Base-by-base conservation (phyloP, 331 rosid genomes). In the Acacia concinna region DNA sequence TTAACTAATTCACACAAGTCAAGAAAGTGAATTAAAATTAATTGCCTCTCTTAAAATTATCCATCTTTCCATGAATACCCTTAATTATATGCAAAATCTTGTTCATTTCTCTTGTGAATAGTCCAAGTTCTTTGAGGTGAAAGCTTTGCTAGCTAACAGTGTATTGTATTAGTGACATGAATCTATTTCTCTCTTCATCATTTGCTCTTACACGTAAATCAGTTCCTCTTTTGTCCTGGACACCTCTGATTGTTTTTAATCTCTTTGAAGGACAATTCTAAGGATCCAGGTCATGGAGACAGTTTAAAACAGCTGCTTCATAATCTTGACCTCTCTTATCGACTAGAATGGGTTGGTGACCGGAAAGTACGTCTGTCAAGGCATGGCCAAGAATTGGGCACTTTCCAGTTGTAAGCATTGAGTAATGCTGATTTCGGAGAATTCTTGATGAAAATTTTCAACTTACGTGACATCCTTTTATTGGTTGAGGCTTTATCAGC, bases 271-370 rank as follows among this genome's bases (percentile, higher is more conserved):
- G 92, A 90, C 44, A 76, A 91, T 75, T 78, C 47, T 1, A 90
- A 75, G 84, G 88, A 78, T 78, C 81, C 88, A 79, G 88, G 76
- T 86, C 94, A 86, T 25, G 93, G 79, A 23, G 96, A 95, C 83
- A 78, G 85, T 85, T 59, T 89, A 87, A 91, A 87, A 84, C 89
- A 84, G 65, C 77, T 92, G 86, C 88, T 93, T 83, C 97, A 95
- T 54, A 90, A 90, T 83, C 89, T 95, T 64, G 97, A 95, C 82
- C 99, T 95, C 62, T 88, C 93, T 28, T 92, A 92, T 81, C 90
- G 91, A 76, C 87, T 95, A 65, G 90, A 87, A 75, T 95, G 97
- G 99, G 80, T 77, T 35, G 88, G 82, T 60, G 89, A 87, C 46
- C 86, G 97, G 81, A 92, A 90, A 80, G 86, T 95, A 62, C 85